A percentile compares a stretch with the other conserved stretches of the same genome.
Conservation (phyloP, 441 rosid species). For the Euphorbia schlechtendalii region DNA sequence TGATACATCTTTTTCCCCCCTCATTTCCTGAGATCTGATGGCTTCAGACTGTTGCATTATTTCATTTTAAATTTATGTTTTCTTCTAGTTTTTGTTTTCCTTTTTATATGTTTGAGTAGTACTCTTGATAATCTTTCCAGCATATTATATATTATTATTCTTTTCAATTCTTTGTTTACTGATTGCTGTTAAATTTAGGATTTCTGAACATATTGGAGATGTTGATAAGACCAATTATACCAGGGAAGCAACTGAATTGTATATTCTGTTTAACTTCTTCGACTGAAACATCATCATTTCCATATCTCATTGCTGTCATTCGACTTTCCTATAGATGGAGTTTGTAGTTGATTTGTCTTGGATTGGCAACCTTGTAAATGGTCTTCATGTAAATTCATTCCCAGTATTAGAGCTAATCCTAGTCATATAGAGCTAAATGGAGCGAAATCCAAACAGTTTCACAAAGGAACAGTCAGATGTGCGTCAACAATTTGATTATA, state of each 20-base stretch:
- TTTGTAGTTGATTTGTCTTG: neutral
- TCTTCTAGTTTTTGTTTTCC: neutral
- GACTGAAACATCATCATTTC: neutral
- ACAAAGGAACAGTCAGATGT: conserved; percentile 46
- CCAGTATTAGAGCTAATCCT: conserved; percentile 12
- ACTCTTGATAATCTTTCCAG: neutral
- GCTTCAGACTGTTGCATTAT: too few species aligned
- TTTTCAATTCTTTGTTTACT: neutral
- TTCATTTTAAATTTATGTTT: too few species aligned
- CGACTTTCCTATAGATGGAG: conserved; percentile 9
- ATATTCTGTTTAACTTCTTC: neutral
- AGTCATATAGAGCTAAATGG: conserved; percentile 16
- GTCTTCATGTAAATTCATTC: neutral
- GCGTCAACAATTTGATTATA: conserved; percentile 32
- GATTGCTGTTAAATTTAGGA: conserved; percentile 9
- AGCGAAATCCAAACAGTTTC: conserved; percentile 19
- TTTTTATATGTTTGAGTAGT: neutral
- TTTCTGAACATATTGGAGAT: conserved; percentile 8
- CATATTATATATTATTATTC: too few species aligned
- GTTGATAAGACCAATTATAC: conserved; percentile 1
- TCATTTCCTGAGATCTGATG: too few species aligned
- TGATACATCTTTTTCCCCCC: too few species aligned
- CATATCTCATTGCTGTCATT: neutral
- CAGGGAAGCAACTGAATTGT: neutral
- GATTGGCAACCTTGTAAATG: conserved; percentile 4